Conservation (phyloP, 2,329 filamentous ascomycete genomes). For the Diaporthe sp. region DNA sequence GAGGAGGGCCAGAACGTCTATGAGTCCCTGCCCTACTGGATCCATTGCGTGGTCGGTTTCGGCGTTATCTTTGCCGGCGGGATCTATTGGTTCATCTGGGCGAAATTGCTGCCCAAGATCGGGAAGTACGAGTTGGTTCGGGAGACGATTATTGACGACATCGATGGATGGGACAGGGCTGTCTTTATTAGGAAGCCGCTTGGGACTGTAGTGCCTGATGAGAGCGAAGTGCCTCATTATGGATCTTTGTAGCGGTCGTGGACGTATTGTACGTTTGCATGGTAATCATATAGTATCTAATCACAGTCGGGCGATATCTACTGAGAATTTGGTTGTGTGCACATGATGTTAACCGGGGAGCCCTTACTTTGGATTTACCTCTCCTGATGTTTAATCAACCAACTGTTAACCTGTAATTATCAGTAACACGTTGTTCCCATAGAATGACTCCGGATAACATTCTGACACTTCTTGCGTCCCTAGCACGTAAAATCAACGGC, state of each 20-base stretch:
- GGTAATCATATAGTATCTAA: no score
- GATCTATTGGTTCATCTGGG: slow-evolving; percentile 69
- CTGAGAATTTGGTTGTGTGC: no score
- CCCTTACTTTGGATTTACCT: no score
- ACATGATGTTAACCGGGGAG: no score
- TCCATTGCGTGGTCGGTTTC: slow-evolving; percentile 65
- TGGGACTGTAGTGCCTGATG: not conserved
- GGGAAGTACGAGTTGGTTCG: slow-evolving; percentile 68
- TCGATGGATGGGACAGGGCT: slow-evolving; percentile 74
- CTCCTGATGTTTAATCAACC: no score
- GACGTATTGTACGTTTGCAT: not conserved
- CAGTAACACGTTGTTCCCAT: no score
- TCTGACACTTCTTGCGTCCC: no score
- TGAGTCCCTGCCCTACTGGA: slow-evolving; percentile 60
- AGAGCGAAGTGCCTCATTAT: not conserved
- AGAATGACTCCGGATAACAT: no score
- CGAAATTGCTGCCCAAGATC: slow-evolving; percentile 48
- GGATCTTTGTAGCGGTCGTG: not conserved
- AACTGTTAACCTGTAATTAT: no score
- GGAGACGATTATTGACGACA: slow-evolving; percentile 64
- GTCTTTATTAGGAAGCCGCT: slow-evolving; percentile 62
- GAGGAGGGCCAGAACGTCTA: slow-evolving; percentile 56
- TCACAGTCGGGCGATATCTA: no score
- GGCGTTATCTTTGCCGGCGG: slow-evolving; percentile 64
- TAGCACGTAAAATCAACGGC: no score